These are phyloP conservation scores for Theileria equi DNA, from an alignment of 169 alveolate genomes.

Conservation along the genomic window DNA sequence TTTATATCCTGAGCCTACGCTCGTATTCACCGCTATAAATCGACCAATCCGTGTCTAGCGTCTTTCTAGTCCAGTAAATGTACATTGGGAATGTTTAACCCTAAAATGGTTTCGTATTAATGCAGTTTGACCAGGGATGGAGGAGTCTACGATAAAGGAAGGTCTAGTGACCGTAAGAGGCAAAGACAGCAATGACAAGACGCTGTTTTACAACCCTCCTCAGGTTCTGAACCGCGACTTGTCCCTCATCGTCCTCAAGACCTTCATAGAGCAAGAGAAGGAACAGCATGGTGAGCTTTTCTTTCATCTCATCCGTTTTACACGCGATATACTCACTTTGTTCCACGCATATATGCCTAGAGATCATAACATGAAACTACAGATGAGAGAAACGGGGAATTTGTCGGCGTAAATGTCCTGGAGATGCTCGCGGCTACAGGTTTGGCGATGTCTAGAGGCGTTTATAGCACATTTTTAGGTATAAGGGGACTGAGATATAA, in stretches of 20 bases:
- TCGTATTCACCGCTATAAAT: no score
- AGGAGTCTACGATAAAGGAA: slow-evolving; percentile 50
- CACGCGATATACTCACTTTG: no score
- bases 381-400: no score
- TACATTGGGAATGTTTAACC: no score
- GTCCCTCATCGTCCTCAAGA: slow-evolving; percentile 79
- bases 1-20: no score
- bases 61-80: no score
- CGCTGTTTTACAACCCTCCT: slow-evolving; percentile 85
- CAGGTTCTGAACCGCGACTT: slow-evolving; percentile 92
- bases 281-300: slow-evolving; percentile 29
- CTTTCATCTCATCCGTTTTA: no score
- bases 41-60: no score
- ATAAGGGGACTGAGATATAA: slow-evolving; percentile 85
- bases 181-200: slow-evolving; percentile 55
- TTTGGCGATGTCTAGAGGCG: background rate
- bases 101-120: no score
- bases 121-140: background rate
- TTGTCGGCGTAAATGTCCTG: slow-evolving; percentile 71
- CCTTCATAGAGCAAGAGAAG: slow-evolving; percentile 72
- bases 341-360: background rate
- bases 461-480: slow-evolving; percentile 63
- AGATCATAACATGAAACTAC: slow-evolving; percentile 33
- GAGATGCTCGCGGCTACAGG: slow-evolving; percentile 79
- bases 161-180: slow-evolving; percentile 75